Conservation (phyloP, 2,329 filamentous ascomycete species). For the Didymellaceae sp. region DNA sequence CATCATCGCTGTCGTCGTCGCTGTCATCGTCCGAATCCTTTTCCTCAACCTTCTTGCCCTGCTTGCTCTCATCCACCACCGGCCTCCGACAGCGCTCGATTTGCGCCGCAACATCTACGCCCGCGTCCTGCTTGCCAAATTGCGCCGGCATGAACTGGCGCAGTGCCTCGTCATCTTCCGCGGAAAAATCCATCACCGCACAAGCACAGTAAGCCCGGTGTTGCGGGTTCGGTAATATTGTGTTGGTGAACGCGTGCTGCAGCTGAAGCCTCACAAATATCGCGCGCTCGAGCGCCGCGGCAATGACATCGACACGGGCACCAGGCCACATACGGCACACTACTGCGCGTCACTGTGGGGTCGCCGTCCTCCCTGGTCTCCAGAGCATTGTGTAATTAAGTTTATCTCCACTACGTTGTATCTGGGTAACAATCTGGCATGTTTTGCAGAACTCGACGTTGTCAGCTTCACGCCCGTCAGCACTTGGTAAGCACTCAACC, state of each 20-base stretch:
- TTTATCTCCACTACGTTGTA: too few species aligned
- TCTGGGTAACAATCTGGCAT: too few species aligned
- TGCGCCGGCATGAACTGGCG: slow-evolving; percentile 78
- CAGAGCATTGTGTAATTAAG: background rate
- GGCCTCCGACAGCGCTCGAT: slow-evolving; percentile 78
- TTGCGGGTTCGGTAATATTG: background rate
- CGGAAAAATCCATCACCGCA: slow-evolving; percentile 38
- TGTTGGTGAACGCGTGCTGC: background rate
- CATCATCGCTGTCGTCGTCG: slow-evolving; percentile 73
- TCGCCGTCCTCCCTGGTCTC: background rate
- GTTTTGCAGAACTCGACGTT: too few species aligned
- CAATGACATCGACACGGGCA: slow-evolving; percentile 19
- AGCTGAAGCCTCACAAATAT: slow-evolving; percentile 1
- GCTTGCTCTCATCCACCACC: slow-evolving; percentile 49
- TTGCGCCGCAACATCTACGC: slow-evolving; percentile 77
- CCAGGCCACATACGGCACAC: background rate
- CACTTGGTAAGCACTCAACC: too few species aligned
- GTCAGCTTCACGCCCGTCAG: too few species aligned
- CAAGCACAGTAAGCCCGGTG: slow-evolving; percentile 5
- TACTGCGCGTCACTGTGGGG: slow-evolving; percentile 1
- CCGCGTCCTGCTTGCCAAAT: slow-evolving; percentile 82
- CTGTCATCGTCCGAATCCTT: slow-evolving; percentile 55
- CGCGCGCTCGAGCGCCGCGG: slow-evolving; percentile 1
- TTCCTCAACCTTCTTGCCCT: slow-evolving; percentile 37
- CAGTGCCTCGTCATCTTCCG: slow-evolving; percentile 69